These are phyloP conservation scores for Ganoderma multipileum DNA, from an alignment of 1,284 basidiomycete genomes.

Conservation along the genomic window DNA sequence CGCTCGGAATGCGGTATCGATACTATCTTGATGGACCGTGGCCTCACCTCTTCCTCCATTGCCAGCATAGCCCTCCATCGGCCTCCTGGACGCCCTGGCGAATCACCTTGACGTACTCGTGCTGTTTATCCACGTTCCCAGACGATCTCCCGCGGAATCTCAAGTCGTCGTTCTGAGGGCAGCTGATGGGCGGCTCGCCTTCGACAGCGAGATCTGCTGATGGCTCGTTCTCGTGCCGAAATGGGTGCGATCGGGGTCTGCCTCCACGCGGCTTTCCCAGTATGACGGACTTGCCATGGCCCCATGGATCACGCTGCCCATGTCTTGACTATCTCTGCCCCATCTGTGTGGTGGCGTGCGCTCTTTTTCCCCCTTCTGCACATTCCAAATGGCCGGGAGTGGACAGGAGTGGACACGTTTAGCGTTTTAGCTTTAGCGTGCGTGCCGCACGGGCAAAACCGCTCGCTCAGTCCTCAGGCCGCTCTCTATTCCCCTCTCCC, in stretches of 20 bases:
- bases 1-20: slow-evolving; percentile 24
- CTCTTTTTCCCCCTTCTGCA: slow-evolving; percentile 20
- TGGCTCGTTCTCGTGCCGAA: slow-evolving; percentile 15
- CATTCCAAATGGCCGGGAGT: slow-evolving; percentile 8
- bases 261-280: slow-evolving; percentile 8
- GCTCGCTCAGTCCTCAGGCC: slow-evolving; percentile 16
- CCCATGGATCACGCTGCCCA: slow-evolving; percentile 11
- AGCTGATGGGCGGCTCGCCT: slow-evolving; percentile 16
- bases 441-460: slow-evolving; percentile 34
- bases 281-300: slow-evolving; percentile 14
- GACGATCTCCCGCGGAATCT: slow-evolving; percentile 23
- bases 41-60: slow-evolving; percentile 2
- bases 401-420: slow-evolving; percentile 30
- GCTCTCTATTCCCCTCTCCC: slow-evolving; percentile 11
- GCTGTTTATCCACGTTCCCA: slow-evolving; percentile 17
- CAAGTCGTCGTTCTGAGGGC: slow-evolving; percentile 10
- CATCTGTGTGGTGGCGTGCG: slow-evolving; percentile 27
- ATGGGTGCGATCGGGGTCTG: slow-evolving; percentile 24
- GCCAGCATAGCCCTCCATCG: slow-evolving; percentile 6
- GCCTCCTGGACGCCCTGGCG: slow-evolving; percentile 11
- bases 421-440: slow-evolving; percentile 46
- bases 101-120: slow-evolving; percentile 26
- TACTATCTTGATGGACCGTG: slow-evolving; percentile 28
- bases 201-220: slow-evolving; percentile 29
- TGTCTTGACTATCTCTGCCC: slow-evolving; percentile 26